These are phyloP conservation scores for Ophiocordyceps polyrhachis-furcata DNA, from an alignment of 2,329 filamentous ascomycete species.

Conservation along the genomic window DNA sequence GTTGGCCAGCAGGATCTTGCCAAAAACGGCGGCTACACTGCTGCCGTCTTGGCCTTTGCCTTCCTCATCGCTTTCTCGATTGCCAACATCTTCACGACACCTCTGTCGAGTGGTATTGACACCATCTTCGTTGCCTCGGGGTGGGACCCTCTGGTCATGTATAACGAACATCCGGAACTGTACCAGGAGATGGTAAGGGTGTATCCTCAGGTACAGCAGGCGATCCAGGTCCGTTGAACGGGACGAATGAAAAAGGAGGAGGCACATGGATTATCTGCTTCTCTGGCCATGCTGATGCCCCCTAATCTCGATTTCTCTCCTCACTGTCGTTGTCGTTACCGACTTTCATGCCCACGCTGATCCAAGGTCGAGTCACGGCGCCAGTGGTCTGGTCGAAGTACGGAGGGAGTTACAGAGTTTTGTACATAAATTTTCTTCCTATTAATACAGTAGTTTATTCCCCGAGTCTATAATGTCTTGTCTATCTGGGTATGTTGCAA, in stretches of 20 bases:
- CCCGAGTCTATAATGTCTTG: no score
- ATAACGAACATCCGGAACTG: slow-evolving; percentile 63
- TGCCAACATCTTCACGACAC: slow-evolving; percentile 75
- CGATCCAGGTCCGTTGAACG: slow-evolving; percentile 29
- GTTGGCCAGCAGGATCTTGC: slow-evolving; percentile 74
- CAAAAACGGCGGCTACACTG: slow-evolving; percentile 43
- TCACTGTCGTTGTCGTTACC: no score
- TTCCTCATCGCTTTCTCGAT: slow-evolving; percentile 87
- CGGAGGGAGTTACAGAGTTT: no score
- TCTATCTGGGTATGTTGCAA: no score
- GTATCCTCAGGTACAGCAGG: slow-evolving; percentile 68
- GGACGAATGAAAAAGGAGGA: neutral
- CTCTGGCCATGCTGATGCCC: no score
- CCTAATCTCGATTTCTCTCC: no score
- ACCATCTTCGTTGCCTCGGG: slow-evolving; percentile 73
- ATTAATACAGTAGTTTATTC: no score
- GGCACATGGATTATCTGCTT: no score
- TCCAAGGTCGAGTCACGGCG: no score
- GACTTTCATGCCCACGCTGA: no score
- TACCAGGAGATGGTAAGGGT: slow-evolving; percentile 63
- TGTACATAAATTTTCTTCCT: no score
- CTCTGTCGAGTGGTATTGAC: slow-evolving; percentile 72
- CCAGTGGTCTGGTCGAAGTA: no score
- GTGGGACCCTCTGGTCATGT: slow-evolving; percentile 55
- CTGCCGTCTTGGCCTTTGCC: slow-evolving; percentile 64